Percentiles rank a stretch among this genome's conserved stretches.
Conservation (phyloP, 805 yeast species). For the Candida schatavii region DNA sequence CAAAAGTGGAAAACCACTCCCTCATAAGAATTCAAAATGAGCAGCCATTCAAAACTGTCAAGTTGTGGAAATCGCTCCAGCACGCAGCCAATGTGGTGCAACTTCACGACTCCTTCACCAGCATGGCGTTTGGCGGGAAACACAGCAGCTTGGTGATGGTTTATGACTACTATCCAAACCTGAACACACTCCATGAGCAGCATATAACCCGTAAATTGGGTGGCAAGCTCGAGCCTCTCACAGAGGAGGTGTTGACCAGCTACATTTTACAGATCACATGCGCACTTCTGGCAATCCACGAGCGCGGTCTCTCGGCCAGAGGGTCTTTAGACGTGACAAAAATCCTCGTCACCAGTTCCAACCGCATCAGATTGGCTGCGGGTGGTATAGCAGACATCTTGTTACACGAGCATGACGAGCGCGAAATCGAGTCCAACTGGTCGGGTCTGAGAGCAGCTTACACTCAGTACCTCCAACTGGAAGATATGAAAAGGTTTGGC, state of each 20-base stretch:
- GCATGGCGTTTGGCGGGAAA: slow-evolving; percentile 78
- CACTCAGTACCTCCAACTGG: slow-evolving; percentile 33
- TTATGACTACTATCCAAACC: slow-evolving; percentile 81
- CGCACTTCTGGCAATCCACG: slow-evolving; percentile 68
- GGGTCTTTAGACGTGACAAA: slow-evolving; percentile 59
- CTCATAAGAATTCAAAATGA: slow-evolving; percentile 37
- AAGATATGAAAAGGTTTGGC: slow-evolving; percentile 64
- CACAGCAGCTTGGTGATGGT: slow-evolving; percentile 62
- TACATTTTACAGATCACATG: slow-evolving; percentile 71
- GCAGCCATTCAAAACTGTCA: slow-evolving; percentile 55
- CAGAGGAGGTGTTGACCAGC: slow-evolving; percentile 70
- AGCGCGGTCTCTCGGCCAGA: slow-evolving; percentile 60
- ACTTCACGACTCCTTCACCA: slow-evolving; percentile 79
- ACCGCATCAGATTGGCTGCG: slow-evolving; percentile 68
- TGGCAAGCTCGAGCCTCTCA: slow-evolving; percentile 47
- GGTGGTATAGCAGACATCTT: slow-evolving; percentile 72
- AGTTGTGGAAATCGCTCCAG: slow-evolving; percentile 61
- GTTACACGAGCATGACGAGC: slow-evolving; percentile 27
- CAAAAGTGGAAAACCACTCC: slow-evolving; percentile 56
- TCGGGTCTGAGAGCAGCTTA: neutral
- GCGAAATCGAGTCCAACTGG: slow-evolving; percentile 12
- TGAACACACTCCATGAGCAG: slow-evolving; percentile 65
- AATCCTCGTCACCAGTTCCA: slow-evolving; percentile 68
- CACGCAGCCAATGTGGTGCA: slow-evolving; percentile 58
- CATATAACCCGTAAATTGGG: slow-evolving; percentile 51